These are phyloP conservation scores for Claviceps sp. DNA, from an alignment of 2,329 filamentous ascomycete species.

Conservation along the genomic window DNA sequence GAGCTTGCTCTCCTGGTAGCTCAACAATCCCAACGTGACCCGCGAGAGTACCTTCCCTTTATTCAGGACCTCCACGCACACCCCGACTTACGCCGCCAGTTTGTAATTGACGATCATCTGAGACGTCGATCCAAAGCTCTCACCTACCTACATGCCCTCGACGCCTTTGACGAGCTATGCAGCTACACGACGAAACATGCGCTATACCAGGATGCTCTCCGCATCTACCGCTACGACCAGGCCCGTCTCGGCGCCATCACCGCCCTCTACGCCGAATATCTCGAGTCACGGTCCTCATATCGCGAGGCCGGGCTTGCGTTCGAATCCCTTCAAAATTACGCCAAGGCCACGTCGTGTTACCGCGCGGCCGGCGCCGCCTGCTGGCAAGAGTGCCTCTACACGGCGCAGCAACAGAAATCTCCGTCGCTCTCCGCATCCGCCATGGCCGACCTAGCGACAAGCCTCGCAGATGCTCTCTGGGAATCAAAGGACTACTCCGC, in stretches of 20 bases:
- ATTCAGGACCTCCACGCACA: slow-evolving; percentile 75
- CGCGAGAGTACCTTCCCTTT: slow-evolving; percentile 89
- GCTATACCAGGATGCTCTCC: slow-evolving; percentile 66
- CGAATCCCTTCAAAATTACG: slow-evolving; percentile 67
- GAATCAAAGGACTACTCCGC: slow-evolving; percentile 75
- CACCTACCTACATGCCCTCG: slow-evolving; percentile 56
- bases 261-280: slow-evolving; percentile 62
- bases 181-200: slow-evolving; percentile 65
- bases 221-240: slow-evolving; percentile 71
- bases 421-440: slow-evolving; percentile 47
- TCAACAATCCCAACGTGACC: slow-evolving; percentile 91
- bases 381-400: slow-evolving; percentile 85
- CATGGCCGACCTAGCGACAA: slow-evolving; percentile 53
- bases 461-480: slow-evolving; percentile 63
- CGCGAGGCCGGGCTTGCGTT: slow-evolving; percentile 83
- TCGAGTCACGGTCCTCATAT: slow-evolving; percentile 62
- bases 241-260: slow-evolving; percentile 55
- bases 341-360: slow-evolving; percentile 69
- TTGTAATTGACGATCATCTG: slow-evolving; percentile 81
- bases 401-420: slow-evolving; percentile 54
- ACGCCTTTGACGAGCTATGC: slow-evolving; percentile 64
- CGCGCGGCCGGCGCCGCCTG: slow-evolving; percentile 59
- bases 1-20: slow-evolving; percentile 82
- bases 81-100: slow-evolving; percentile 55
- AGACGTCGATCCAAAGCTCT: slow-evolving; percentile 66